phyloP scores from a whole-genome alignment of 2,329 filamentous ascomycete species.

The Leptosphaerulina australis region DNA sequence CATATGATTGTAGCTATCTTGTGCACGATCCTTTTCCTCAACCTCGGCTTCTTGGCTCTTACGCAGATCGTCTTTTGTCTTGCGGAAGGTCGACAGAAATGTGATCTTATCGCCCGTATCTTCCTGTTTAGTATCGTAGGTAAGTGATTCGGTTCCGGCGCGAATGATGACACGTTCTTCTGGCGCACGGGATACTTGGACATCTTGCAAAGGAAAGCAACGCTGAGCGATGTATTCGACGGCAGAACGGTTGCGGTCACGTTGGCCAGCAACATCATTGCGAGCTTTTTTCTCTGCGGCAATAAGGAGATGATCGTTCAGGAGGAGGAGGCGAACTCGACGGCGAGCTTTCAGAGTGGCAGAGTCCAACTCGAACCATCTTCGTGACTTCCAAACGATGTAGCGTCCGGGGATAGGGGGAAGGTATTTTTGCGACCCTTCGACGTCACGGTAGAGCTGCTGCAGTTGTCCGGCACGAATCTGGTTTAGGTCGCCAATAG shows the following conservation, averaged over 20 bases:
- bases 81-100: slow-evolving; percentile 86
- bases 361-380: slow-evolving; percentile 96
- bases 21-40: slow-evolving; percentile 81
- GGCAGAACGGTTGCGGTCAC: slow-evolving; percentile 49
- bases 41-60: slow-evolving; percentile 85
- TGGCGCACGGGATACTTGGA: slow-evolving; percentile 85
- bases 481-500: slow-evolving; percentile 75
- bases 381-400: slow-evolving; percentile 87
- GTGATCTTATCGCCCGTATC: slow-evolving; percentile 79
- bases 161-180: slow-evolving; percentile 76
- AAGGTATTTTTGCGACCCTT: slow-evolving; percentile 95
- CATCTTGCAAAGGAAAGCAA: slow-evolving; percentile 92
- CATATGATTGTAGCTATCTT: slow-evolving; percentile 86
- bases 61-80: slow-evolving; percentile 88
- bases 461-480: slow-evolving; percentile 73
- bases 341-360: slow-evolving; percentile 94
- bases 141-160: slow-evolving; percentile 88
- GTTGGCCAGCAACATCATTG: slow-evolving; percentile 65
- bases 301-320: slow-evolving; percentile 93
- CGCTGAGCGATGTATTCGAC: slow-evolving; percentile 86
- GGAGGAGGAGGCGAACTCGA: slow-evolving; percentile 86
- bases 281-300: slow-evolving; percentile 95
- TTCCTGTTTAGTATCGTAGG: slow-evolving; percentile 86
- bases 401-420: slow-evolving; percentile 90
- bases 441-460: slow-evolving; percentile 94